phyloP scores from a whole-genome alignment of 805 yeast species.

The Metschnikowia kunwiensis region DNA sequence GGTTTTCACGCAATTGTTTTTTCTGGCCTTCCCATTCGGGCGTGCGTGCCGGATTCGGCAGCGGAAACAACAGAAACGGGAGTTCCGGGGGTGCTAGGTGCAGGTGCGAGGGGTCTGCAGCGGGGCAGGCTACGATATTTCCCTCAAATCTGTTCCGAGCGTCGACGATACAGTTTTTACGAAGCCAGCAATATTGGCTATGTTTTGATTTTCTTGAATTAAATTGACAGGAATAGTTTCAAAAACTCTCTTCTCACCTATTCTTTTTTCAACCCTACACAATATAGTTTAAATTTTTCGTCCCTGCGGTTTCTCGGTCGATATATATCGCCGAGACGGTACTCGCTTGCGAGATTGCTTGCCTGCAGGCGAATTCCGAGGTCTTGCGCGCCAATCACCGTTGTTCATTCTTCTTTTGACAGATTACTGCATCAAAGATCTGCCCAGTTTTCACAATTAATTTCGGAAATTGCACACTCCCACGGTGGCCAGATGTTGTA shows the following conservation, averaged over 20 bases:
- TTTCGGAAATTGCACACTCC: no score
- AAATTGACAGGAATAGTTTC: not conserved
- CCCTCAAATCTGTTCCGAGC: conserved; percentile 2
- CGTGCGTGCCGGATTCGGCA: conserved; percentile 9
- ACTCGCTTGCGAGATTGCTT: not conserved
- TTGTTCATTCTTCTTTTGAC: conserved; percentile 1
- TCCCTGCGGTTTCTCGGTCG: not conserved
- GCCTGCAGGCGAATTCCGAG: conserved; percentile 8
- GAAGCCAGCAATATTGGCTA: not conserved
- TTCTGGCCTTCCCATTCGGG: conserved; percentile 1
- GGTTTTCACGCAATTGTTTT: conserved; percentile 12
- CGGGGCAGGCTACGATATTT: not conserved
- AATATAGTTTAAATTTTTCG: not conserved
- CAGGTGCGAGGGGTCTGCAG: conserved; percentile 1
- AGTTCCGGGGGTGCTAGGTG: conserved; percentile 8
- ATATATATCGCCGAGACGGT: conserved; percentile 4
- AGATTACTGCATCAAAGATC: conserved; percentile 2
- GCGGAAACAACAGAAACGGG: conserved; percentile 10
- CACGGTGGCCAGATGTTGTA: no score
- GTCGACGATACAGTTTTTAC: not conserved
- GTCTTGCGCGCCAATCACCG: conserved; percentile 12
- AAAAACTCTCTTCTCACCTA: not conserved
- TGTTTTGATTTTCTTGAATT: not conserved
- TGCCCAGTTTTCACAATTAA: not conserved
- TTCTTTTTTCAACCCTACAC: not conserved